Evolutionary conservation across 139 green algal species (phyloP).

Genomic region (Choricystis sp.): DNA sequence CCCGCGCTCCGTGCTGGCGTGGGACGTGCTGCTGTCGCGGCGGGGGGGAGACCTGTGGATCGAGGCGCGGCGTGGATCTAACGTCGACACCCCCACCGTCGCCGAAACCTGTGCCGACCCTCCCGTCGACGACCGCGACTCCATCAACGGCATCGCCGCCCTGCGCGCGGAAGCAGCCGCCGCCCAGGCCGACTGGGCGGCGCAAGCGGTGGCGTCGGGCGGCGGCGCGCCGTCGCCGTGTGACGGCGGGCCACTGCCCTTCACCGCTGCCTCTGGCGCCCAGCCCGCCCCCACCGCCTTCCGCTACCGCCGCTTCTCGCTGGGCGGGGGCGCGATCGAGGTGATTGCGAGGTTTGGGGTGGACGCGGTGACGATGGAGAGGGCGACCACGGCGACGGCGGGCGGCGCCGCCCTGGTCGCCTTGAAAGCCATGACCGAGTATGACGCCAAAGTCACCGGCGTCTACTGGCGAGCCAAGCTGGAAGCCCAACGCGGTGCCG

Average conservation of each 20-base stretch:
- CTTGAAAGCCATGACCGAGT: constrained; percentile 95
- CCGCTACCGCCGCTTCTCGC: constrained; percentile 65
- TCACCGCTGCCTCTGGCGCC: neutral
- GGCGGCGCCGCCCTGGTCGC: constrained; percentile 22
- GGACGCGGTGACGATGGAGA: constrained; percentile 47
- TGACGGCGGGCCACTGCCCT: neutral
- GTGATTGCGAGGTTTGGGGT: constrained; percentile 87
- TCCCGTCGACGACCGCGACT: constrained; percentile 69
- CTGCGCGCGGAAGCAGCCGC: constrained; percentile 76
- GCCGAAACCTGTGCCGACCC: constrained; percentile 47
- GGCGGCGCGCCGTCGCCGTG: neutral
- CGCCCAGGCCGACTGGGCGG: constrained; percentile 69
- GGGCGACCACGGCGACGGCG: constrained; percentile 28
- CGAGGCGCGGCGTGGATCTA: constrained; percentile 63
- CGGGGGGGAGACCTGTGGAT: constrained; percentile 50
- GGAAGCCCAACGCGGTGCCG: constrained; percentile 86
- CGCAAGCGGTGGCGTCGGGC: neutral
- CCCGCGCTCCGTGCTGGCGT: constrained; percentile 74
- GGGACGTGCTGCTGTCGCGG: constrained; percentile 63
- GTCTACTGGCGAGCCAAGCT: constrained; percentile 92
- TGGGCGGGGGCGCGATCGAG: constrained; percentile 32
- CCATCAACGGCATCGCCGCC: constrained; percentile 59
- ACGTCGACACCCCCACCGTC: constrained; percentile 80
- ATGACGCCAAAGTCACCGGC: constrained; percentile 51
- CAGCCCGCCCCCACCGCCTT: constrained; percentile 3